Evolutionary conservation across 148 eudicot species (phyloP).

Genomic region (Beta vulgaris): DNA sequence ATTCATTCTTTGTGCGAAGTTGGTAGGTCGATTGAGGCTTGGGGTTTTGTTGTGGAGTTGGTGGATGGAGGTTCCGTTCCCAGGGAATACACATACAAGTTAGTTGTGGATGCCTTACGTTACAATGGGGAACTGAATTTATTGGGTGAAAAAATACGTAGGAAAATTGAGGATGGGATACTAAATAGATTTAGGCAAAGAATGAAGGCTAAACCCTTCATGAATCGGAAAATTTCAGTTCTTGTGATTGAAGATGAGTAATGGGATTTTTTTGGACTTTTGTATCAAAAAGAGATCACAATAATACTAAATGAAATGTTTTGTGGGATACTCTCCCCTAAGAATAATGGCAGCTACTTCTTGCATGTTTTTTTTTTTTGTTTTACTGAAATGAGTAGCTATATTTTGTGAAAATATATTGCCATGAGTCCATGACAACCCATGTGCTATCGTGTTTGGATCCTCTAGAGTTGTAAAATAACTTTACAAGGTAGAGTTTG

Average conservation of each 20-base stretch:
- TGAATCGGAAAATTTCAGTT: conserved; percentile 30
- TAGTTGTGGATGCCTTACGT: conserved; percentile 45
- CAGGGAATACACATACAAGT: conserved; percentile 71
- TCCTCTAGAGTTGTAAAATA: too few relatives aligned
- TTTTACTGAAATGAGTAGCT: too few relatives aligned
- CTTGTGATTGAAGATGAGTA: conserved; percentile 18
- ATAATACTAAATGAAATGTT: too few relatives aligned
- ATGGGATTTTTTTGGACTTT: not conserved
- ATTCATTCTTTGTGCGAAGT: conserved; percentile 74
- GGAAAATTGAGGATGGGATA: conserved; percentile 60
- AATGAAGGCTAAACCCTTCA: conserved; percentile 64
- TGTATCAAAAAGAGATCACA: too few relatives aligned
- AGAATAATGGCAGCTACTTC: too few relatives aligned
- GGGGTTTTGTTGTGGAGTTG: conserved; percentile 58
- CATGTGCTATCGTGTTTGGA: too few relatives aligned
- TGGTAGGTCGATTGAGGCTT: conserved; percentile 60
- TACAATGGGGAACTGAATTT: conserved; percentile 40
- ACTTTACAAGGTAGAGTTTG: too few relatives aligned
- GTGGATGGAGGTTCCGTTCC: conserved; percentile 65
- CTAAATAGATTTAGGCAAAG: conserved; percentile 45
- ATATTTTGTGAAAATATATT: too few relatives aligned
- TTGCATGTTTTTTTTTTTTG: too few relatives aligned
- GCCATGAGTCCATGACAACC: too few relatives aligned
- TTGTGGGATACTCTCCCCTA: too few relatives aligned
- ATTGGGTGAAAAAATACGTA: conserved; percentile 40